A percentile compares a stretch with the other conserved stretches of the same genome.
Conservation (phyloP, 176 grass and related monocot genomes). For the Miscanthus lutarioriparius region DNA sequence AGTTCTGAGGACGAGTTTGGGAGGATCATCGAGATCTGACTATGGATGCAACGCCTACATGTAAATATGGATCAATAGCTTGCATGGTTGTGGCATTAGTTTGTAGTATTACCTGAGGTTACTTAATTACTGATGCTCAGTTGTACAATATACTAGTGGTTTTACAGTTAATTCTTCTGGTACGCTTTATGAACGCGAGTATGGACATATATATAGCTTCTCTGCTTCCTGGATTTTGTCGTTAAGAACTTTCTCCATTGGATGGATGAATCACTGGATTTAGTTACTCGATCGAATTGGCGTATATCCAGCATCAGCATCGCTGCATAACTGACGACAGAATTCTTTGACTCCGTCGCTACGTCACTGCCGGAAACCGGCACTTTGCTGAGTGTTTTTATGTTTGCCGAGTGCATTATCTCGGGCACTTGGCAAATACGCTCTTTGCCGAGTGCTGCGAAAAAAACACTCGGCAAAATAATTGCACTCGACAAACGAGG, state of each 20-base stretch:
- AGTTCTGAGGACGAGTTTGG: slow-evolving; percentile 54
- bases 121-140: background rate
- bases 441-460: too few relatives aligned
- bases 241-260: background rate
- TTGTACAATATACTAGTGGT: background rate
- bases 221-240: background rate
- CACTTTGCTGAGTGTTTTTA: too few relatives aligned
- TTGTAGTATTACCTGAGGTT: background rate
- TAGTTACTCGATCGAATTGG: background rate
- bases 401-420: too few relatives aligned
- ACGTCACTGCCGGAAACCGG: too few relatives aligned
- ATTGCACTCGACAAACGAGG: too few relatives aligned
- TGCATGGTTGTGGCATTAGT: background rate
- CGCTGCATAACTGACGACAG: background rate
- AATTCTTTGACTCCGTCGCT: background rate
- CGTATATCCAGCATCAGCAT: too few relatives aligned
- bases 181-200: background rate
- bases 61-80: slow-evolving; percentile 3
- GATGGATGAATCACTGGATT: background rate
- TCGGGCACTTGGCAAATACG: too few relatives aligned
- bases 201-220: background rate
- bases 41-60: background rate
- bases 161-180: background rate
- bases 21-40: slow-evolving; percentile 40
- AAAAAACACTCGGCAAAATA: too few relatives aligned